Conservation (phyloP, 495 filamentous ascomycete genomes). For the Xylaria longipes region DNA sequence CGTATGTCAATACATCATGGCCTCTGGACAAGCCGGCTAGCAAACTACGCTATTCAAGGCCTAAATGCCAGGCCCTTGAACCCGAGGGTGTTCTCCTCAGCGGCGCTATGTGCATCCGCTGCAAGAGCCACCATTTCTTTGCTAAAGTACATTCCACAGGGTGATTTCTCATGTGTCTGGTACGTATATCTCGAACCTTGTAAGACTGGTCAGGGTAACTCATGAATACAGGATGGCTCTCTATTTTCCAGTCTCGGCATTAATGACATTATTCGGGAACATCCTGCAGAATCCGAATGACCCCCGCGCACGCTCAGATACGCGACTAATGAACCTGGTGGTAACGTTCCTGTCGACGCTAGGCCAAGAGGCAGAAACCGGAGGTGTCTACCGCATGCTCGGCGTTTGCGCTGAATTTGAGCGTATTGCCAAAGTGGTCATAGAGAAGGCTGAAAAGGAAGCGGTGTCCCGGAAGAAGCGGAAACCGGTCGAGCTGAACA, state of each 20-base stretch:
- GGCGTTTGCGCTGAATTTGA: constrained; percentile 93
- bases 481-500: constrained; percentile 63
- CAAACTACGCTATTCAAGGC: constrained; percentile 93
- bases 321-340: constrained; percentile 89
- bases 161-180: constrained; percentile 95
- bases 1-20: constrained; percentile 98
- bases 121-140: constrained; percentile 92
- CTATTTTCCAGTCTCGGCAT: constrained; percentile 94
- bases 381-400: constrained; percentile 90
- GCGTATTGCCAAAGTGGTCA: constrained; percentile 87
- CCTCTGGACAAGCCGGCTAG: constrained; percentile 95
- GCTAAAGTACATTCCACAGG: constrained; percentile 94
- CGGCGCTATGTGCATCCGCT: constrained; percentile 88
- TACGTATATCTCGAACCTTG: constrained; percentile 53
- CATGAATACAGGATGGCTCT: constrained; percentile 76
- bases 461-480: constrained; percentile 78
- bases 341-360: constrained; percentile 80
- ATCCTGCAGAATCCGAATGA: constrained; percentile 96
- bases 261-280: constrained; percentile 96
- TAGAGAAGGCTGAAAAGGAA: constrained; percentile 90
- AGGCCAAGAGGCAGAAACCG: constrained; percentile 79
- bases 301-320: constrained; percentile 82
- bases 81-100: constrained; percentile 92
- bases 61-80: constrained; percentile 90
- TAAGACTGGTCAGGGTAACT: constrained; percentile 32